Evolutionary conservation across 2,329 filamentous ascomycete genomes (phyloP).

Genomic region (Aureobasidium sp.): DNA sequence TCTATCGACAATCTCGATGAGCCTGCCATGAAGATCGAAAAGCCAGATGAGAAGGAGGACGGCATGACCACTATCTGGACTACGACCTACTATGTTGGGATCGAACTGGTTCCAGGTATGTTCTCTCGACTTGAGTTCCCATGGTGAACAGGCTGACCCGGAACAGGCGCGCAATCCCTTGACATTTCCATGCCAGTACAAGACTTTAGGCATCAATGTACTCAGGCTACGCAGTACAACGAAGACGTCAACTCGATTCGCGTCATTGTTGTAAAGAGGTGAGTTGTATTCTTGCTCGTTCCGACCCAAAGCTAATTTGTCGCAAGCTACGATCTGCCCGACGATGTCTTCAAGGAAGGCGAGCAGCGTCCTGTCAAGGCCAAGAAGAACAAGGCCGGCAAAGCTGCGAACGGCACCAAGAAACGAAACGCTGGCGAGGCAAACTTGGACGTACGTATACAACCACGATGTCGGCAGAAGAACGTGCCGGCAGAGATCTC

Average conservation of each 20-base stretch:
- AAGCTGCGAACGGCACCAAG: conserved; percentile 23
- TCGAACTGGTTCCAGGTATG: conserved; percentile 70
- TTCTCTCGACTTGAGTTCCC: conserved; percentile 17
- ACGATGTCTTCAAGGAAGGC: conserved; percentile 78
- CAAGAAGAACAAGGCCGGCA: conserved; percentile 32
- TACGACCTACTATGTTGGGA: conserved; percentile 88
- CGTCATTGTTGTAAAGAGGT: conserved; percentile 83
- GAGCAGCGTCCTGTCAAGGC: conserved; percentile 49
- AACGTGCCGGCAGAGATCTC: not conserved
- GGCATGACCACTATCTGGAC: conserved; percentile 62
- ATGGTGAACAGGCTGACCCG: conserved; percentile 22
- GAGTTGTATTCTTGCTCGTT: conserved; percentile 32
- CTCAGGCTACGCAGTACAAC: conserved; percentile 67
- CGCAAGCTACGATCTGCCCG: conserved; percentile 72
- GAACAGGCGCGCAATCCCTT: conserved; percentile 58
- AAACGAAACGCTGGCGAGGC: conserved; percentile 41
- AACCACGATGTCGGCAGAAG: conserved; percentile 1
- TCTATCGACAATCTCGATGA: conserved; percentile 35
- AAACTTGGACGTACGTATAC: conserved; percentile 40
- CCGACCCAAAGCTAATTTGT: conserved; percentile 21
- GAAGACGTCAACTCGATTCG: conserved; percentile 69
- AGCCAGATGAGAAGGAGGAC: conserved; percentile 31
- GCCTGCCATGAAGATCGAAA: conserved; percentile 26
- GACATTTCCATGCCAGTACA: conserved; percentile 76
- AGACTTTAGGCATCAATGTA: conserved; percentile 80